Evolutionary conservation across 2,329 filamentous ascomycete genomes (phyloP).

Genomic region (Alternaria alternata): DNA sequence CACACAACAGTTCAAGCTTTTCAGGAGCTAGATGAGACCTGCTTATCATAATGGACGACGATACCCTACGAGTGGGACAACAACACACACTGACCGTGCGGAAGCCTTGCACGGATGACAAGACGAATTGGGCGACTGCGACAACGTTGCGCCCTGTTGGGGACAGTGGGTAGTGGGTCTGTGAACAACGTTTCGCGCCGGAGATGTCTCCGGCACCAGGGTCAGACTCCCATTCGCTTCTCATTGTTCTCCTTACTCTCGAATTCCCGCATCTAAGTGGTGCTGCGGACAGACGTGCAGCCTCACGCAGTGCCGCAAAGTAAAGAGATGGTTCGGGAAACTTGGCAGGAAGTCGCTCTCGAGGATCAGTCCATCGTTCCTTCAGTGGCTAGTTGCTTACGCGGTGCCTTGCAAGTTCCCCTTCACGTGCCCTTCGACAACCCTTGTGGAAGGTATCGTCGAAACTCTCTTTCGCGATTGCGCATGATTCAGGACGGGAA

Average conservation of each 20-base stretch:
- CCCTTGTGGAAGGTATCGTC: conserved; percentile 2
- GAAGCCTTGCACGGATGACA: conserved; percentile 13
- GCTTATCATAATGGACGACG: conserved; percentile 10
- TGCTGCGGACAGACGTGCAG: background rate
- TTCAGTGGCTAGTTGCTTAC: conserved; percentile 1
- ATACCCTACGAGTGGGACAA: conserved; percentile 5
- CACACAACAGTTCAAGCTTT: conserved; percentile 10
- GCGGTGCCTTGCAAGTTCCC: background rate
- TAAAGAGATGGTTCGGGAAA: background rate
- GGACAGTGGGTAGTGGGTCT: conserved; percentile 6
- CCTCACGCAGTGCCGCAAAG: conserved; percentile 4
- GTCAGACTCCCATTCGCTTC: conserved; percentile 3
- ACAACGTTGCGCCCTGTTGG: background rate
- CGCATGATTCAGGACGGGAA: background rate
- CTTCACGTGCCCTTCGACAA: background rate
- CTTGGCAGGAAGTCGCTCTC: background rate
- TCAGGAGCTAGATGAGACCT: conserved; percentile 8
- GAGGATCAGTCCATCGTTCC: background rate
- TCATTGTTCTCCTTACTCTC: background rate
- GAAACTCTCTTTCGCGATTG: background rate
- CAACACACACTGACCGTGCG: conserved; percentile 7
- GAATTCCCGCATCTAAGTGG: background rate
- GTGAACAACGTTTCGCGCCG: conserved; percentile 1
- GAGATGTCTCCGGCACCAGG: background rate
- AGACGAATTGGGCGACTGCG: conserved; percentile 9